Percentiles rank a stretch among this genome's conserved stretches.
These are phyloP conservation scores for Candida sanyaensis DNA, from an alignment of 1,139 yeast species.

Conservation along the genomic window DNA sequence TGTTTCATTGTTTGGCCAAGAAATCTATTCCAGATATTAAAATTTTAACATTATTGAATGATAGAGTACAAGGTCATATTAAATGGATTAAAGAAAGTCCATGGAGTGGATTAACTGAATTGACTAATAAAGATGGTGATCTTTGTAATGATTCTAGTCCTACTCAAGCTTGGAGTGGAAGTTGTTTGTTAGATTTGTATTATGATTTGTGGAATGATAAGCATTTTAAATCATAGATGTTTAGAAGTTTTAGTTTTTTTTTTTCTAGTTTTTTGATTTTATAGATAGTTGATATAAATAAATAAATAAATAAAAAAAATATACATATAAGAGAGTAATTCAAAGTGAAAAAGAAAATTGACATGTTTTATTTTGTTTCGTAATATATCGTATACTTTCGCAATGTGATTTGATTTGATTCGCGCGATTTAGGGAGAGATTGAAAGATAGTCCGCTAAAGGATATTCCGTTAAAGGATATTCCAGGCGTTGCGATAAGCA, in stretches of 20 bases:
- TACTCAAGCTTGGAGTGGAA: conserved; percentile 95
- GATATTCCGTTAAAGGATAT: too few relatives aligned
- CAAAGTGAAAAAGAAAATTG: too few relatives aligned
- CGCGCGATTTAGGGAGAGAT: too few relatives aligned
- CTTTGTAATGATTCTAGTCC: conserved; percentile 87
- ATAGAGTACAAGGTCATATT: conserved; percentile 63
- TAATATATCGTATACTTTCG: too few relatives aligned
- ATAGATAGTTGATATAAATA: not conserved
- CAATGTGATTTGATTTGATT: too few relatives aligned
- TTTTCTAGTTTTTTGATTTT: too few relatives aligned
- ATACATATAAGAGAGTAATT: too few relatives aligned
- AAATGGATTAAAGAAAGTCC: conserved; percentile 70
- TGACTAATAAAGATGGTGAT: conserved; percentile 86
- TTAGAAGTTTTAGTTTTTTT: too few relatives aligned
- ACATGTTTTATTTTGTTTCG: too few relatives aligned
- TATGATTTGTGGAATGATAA: conserved; percentile 53
- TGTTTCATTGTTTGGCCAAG: conserved; percentile 43
- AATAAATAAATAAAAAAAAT: too few relatives aligned
- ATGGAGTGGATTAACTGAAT: conserved; percentile 94
- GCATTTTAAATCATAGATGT: conserved; percentile 6
- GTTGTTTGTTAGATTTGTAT: conserved; percentile 80
- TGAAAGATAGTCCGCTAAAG: too few relatives aligned
- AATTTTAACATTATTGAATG: conserved; percentile 42
- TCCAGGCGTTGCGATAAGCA: not conserved
- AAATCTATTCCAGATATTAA: conserved; percentile 34